A percentile compares a stretch with the other conserved stretches of the same genome.
Evolutionary conservation across 2,329 filamentous ascomycete genomes (phyloP).

Genomic region (Phialophora macrospora): DNA sequence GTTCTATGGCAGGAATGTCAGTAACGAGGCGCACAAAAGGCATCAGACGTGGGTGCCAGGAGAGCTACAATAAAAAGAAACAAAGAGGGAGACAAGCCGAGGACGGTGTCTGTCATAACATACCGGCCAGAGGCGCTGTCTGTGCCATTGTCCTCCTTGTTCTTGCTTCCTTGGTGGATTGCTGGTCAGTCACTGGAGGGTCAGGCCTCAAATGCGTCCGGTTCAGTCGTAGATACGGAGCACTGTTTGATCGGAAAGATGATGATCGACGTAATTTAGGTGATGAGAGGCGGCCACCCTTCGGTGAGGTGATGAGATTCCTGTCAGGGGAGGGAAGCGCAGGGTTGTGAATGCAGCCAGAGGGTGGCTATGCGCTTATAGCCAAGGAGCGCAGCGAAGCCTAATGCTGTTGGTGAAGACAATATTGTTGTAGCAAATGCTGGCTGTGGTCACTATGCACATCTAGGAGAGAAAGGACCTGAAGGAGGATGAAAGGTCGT

Average conservation of each 20-base stretch:
- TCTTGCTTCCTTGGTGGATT: not conserved
- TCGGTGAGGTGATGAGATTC: not conserved
- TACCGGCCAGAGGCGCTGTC: slow-evolving; percentile 28
- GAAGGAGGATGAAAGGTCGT: slow-evolving; percentile 10
- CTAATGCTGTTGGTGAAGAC: slow-evolving; percentile 18
- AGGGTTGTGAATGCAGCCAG: slow-evolving; percentile 3
- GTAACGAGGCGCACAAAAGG: not conserved
- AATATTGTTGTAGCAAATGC: slow-evolving; percentile 24
- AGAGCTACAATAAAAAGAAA: slow-evolving; percentile 1
- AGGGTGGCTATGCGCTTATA: slow-evolving; percentile 15
- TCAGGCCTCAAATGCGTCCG: not conserved
- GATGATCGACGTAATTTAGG: slow-evolving; percentile 3
- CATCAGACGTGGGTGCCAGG: not conserved
- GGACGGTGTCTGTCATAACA: slow-evolving; percentile 8
- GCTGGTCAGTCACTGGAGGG: not conserved
- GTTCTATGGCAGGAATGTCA: slow-evolving; percentile 33
- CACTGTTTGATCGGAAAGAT: not conserved
- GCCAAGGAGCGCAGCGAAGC: slow-evolving; percentile 18
- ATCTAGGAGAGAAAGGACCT: not conserved
- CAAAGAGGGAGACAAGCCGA: slow-evolving; percentile 4
- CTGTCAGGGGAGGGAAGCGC: slow-evolving; percentile 21
- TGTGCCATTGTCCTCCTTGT: slow-evolving; percentile 29
- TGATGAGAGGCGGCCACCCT: not conserved
- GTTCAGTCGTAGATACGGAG: not conserved
- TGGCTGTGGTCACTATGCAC: slow-evolving; percentile 8